Evolutionary conservation across 2,329 filamentous ascomycete genomes (phyloP), one percentile per base, ranked within the genome.

Genomic region (Gremmenia infestans): DNA sequence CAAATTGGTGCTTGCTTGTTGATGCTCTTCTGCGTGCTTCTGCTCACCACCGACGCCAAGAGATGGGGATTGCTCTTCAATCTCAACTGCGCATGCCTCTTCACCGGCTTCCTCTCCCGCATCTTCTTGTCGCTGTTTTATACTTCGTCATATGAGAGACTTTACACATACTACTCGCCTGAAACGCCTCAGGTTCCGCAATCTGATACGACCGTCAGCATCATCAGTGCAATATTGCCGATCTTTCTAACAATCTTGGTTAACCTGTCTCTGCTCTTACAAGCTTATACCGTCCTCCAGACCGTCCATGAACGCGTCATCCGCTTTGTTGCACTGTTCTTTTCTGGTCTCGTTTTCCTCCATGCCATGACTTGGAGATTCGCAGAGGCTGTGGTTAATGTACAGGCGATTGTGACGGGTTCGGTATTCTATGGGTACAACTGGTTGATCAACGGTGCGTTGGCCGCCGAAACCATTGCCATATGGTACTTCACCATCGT

Each of bases 401-500:
- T 59, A 3, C 53, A 53, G 7, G 49, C 59, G 4, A 65, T 67
- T 36, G 53, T 64, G 7, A 42, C 52, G 19, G 57, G 66, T 9
- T 50, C 55, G 15, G 28, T 23, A 17, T 6, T 62, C 56, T 28
- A 28, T 7, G 19, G 25, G 17, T 17, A 40, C 19, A 19, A 48
- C 6, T 72, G 73, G 71, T 64, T 82, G 14, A 70, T 72, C 43
- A 74, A 69, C 25, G 72, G 71, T 14, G 72, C 74, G 46, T 77
- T 80, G 57, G 80, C 83, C 60, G 72, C 74, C 48, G 73, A 79
- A 54, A 78, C 81, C 0, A 67, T 77, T 55, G 79, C 79, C 61
- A 82, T 87, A 65, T 82, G 80, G 72, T 79, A 79, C 67, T 87
- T 85, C 72, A 82, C 79, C 59, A 66, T 73, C n/a, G 71, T 87